Conservation (phyloP, 176 grass and related monocot genomes). For the Ananas comosus region DNA sequence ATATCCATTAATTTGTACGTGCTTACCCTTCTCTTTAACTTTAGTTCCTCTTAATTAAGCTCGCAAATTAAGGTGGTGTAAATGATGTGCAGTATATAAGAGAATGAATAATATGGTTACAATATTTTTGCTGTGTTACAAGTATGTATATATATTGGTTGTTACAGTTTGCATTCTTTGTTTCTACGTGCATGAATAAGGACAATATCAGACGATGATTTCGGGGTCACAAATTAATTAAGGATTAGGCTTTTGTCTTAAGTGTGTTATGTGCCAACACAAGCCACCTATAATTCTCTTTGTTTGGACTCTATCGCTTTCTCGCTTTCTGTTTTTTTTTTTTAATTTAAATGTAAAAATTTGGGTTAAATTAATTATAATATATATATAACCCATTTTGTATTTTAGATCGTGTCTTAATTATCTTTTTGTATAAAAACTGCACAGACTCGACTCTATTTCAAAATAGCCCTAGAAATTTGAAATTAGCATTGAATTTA, state of each 20-base stretch:
- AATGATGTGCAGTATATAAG: too few species aligned
- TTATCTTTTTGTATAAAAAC: too few species aligned
- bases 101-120: not conserved
- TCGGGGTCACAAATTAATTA: not conserved
- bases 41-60: too few species aligned
- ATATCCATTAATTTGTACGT: not conserved
- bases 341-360: too few species aligned
- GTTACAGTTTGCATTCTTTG: not conserved
- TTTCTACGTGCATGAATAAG: not conserved
- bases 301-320: not conserved
- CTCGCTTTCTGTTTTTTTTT: too few species aligned
- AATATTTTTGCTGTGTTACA: not conserved
- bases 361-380: too few species aligned
- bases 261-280: not conserved
- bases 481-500: too few species aligned
- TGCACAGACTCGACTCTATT: too few species aligned
- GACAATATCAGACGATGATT: not conserved
- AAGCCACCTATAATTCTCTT: not conserved
- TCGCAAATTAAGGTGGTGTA: too few species aligned
- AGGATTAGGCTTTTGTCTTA: not conserved
- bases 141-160: not conserved
- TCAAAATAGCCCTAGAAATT: too few species aligned
- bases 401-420: too few species aligned
- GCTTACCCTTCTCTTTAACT: not conserved
- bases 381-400: too few species aligned